Evolutionary conservation across 176 grass and related monocot species (phyloP), one percentile per base, ranked within the genome.

Genomic region (Aegilops tauschii): DNA sequence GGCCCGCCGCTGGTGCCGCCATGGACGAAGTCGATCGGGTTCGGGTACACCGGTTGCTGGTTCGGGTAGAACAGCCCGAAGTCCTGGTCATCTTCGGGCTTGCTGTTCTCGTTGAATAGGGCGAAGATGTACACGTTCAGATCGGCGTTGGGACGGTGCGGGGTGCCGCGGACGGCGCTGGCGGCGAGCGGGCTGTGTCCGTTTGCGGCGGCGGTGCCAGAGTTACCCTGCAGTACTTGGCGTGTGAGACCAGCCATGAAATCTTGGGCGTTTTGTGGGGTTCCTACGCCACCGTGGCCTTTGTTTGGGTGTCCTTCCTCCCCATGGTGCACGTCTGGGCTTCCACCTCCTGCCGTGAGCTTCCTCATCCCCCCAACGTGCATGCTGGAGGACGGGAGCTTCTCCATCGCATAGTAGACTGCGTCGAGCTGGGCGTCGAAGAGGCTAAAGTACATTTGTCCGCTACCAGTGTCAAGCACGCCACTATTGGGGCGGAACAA

Each of bases 61-160:
- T 76, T 62, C 1, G 94, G 91, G 78, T 91, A 91, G 89, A 93
- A 96, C 5, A 96, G 44, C 13, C 94, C 94, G 11, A 91, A 96
- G 89, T 93, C 86, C 1, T 76, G 35, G 82, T 96, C 94, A 1
- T 76, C 78, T 36, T 82, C 61, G 0, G 85, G 18, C 20, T 93
- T 96, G 27, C 75, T 27, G 79, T 96, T 81, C 78, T 96, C 94
- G 73, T 96, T 93, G 94, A 96, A 96, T 0, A 96, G 89, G 1
- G 85, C 85, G 82, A 96, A 96, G 62, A 96, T 90, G 80, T 92
- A 96, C 27, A 88, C 89, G 69, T 87, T 85, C 12, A 93, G 61
- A 69, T 71, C 65, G 7, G 36, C 37, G 25, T 74, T 70, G 4
- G 90, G 90, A 3, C 80, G 77, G 17, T 69, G 87, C 12, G 88